A percentile compares a stretch with the other conserved stretches of the same genome.
These are phyloP conservation scores for Solanum arcanum DNA, from an alignment of 257 asterid species.

Conservation along the genomic window DNA sequence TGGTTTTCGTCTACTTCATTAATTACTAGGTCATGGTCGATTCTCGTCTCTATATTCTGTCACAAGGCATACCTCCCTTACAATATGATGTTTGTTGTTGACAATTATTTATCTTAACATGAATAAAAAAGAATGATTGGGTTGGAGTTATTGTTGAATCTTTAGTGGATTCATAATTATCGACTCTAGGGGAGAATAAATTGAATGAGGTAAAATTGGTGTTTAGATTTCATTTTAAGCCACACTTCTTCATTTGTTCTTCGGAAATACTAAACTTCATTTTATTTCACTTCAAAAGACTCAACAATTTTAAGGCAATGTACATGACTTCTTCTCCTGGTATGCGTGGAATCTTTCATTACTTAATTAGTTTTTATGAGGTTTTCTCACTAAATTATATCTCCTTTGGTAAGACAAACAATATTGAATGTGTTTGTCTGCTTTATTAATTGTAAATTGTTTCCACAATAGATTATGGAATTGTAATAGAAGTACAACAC, in stretches of 20 bases:
- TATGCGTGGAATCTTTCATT: conserved; percentile 3
- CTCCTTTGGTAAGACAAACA: too few relatives aligned
- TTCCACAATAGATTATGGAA: too few relatives aligned
- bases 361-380: neutral
- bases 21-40: neutral
- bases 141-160: neutral
- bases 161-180: neutral
- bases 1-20: neutral
- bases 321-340: conserved; percentile 47
- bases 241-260: conserved; percentile 80
- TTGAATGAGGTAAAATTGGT: conserved; percentile 71
- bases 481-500: too few relatives aligned
- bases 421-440: too few relatives aligned
- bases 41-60: neutral
- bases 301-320: conserved; percentile 53
- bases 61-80: neutral
- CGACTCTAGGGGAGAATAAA: conserved; percentile 29
- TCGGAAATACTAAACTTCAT: conserved; percentile 60
- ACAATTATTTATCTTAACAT: neutral
- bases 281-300: conserved; percentile 73
- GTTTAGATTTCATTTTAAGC: conserved; percentile 73
- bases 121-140: neutral
- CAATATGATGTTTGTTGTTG: neutral
- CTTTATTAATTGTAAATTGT: too few relatives aligned
- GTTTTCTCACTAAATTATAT: neutral